A percentile compares a stretch with the other conserved stretches of the same genome.
Evolutionary conservation across 2,329 filamentous ascomycete genomes (phyloP).

Genomic region (Calonectria naviculata): DNA sequence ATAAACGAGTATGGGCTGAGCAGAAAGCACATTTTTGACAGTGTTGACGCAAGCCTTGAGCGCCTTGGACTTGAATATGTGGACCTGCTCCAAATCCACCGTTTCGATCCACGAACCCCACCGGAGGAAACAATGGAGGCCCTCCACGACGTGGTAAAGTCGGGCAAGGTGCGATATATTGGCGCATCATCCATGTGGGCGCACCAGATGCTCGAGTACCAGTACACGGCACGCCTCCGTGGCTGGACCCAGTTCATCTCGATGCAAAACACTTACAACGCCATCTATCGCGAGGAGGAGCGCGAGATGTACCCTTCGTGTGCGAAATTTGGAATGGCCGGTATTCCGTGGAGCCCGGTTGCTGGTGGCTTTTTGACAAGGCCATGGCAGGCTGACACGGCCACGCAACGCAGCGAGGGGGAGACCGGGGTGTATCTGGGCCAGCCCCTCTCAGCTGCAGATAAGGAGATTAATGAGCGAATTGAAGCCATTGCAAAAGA

Average conservation of each 20-base stretch:
- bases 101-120: not conserved
- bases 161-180: not conserved
- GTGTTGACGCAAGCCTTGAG: not conserved
- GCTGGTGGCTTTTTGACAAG: not conserved
- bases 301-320: not conserved
- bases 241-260: slow-evolving; percentile 1
- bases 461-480: not conserved
- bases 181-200: not conserved
- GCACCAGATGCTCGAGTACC: not conserved
- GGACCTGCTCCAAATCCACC: not conserved
- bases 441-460: not conserved
- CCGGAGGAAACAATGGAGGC: not conserved
- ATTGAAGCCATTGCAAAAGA: not conserved
- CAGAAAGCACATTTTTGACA: not conserved
- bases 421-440: not conserved
- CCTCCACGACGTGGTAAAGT: not conserved
- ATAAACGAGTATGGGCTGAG: not conserved
- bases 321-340: not conserved
- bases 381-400: not conserved
- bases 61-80: not conserved
- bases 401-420: not conserved
- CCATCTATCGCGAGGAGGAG: not conserved
- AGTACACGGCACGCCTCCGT: not conserved
- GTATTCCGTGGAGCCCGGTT: not conserved
- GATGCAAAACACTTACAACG: not conserved